These are phyloP conservation scores for Scenedesmus sp. DNA, from an alignment of 163 green algal species.

Conservation along the genomic window DNA sequence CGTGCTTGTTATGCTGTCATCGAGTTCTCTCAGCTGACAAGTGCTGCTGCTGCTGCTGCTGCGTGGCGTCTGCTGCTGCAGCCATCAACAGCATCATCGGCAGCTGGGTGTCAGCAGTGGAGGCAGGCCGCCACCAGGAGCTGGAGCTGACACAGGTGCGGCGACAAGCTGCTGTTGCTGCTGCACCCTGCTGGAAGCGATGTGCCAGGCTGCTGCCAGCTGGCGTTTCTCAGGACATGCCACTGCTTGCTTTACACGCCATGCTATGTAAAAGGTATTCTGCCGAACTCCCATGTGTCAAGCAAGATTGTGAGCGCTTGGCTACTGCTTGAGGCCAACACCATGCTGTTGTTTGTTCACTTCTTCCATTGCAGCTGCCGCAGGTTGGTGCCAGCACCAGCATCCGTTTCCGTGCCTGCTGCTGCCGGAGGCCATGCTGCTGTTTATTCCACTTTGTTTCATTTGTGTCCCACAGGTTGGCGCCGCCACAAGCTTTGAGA, in stretches of 20 bases:
- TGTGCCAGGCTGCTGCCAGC: neutral
- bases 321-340: no score
- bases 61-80: neutral
- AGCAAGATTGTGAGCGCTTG: no score
- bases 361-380: no score
- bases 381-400: no score
- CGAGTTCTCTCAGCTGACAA: neutral
- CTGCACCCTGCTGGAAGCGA: no score
- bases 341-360: no score
- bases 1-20: neutral
- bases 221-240: no score
- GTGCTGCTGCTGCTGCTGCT: constrained; percentile 9
- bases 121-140: constrained; percentile 26
- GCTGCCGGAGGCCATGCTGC: neutral
- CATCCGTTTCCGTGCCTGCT: no score
- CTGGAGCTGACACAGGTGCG: constrained; percentile 44
- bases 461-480: constrained; percentile 13
- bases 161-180: neutral
- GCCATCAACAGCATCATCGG: constrained; percentile 65
- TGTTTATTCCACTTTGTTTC: no score
- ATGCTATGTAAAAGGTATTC: no score
- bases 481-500: neutral
- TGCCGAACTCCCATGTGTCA: no score
- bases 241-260: no score
- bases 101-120: constrained; percentile 54